A percentile compares a stretch with the other conserved stretches of the same genome.
Evolutionary conservation across 768 basidiomycete species (phyloP).

Genomic region (Trichaptum fuscoviolaceum): DNA sequence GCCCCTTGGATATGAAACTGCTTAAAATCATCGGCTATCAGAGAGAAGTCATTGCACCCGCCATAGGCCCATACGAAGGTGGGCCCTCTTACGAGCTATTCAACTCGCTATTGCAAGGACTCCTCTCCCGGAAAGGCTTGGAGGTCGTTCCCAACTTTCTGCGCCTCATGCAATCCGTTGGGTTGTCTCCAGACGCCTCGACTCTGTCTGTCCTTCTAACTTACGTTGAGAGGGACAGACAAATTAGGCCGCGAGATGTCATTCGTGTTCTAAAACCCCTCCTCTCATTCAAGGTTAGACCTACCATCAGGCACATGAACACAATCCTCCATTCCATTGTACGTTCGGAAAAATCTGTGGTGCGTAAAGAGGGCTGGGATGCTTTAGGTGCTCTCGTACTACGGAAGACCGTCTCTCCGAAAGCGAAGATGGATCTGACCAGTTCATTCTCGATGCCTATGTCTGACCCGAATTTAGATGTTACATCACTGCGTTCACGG

Average conservation of each 20-base stretch:
- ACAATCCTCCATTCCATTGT: slow-evolving; percentile 47
- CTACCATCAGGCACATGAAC: slow-evolving; percentile 55
- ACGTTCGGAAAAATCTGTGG: slow-evolving; percentile 44
- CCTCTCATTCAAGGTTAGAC: slow-evolving; percentile 35
- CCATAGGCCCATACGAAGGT: slow-evolving; percentile 8
- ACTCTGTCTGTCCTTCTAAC: slow-evolving; percentile 54
- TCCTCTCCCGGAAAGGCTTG: slow-evolving; percentile 46
- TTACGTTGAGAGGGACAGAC: slow-evolving; percentile 41
- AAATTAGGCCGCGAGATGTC: slow-evolving; percentile 40
- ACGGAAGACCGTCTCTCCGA: slow-evolving; percentile 14
- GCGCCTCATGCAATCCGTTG: slow-evolving; percentile 47
- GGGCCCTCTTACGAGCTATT: slow-evolving; percentile 40
- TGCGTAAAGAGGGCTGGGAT: slow-evolving; percentile 44
- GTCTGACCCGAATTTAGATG: not conserved
- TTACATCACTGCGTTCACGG: slow-evolving; percentile 14
- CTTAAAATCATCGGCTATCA: slow-evolving; percentile 16
- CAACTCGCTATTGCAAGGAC: slow-evolving; percentile 54
- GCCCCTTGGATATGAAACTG: slow-evolving; percentile 15
- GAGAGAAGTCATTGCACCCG: slow-evolving; percentile 2
- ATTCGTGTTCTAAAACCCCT: slow-evolving; percentile 42
- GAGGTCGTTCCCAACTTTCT: slow-evolving; percentile 40
- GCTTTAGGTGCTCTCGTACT: slow-evolving; percentile 30
- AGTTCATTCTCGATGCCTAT: not conserved
- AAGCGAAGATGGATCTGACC: slow-evolving; percentile 16
- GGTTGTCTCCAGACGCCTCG: slow-evolving; percentile 45